These are phyloP conservation scores for Yamadazyma triangularis DNA, from an alignment of 1,139 yeast species.

Conservation along the genomic window DNA sequence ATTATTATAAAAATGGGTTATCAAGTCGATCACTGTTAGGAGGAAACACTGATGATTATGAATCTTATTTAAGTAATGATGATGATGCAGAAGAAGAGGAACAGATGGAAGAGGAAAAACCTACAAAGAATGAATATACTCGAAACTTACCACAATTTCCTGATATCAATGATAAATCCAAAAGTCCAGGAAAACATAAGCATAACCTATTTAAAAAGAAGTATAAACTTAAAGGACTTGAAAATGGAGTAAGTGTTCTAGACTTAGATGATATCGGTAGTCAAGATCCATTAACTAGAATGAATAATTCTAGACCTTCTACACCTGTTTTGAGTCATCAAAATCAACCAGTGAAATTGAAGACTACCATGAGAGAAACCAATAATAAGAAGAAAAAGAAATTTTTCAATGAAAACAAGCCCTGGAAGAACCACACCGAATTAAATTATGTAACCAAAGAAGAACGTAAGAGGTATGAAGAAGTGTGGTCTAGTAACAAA, in stretches of 20 bases:
- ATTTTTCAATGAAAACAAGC: constrained; percentile 79
- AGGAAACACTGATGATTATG: constrained; percentile 6
- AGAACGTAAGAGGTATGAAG: constrained; percentile 86
- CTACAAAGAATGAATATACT: constrained; percentile 6
- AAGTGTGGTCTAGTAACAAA: constrained; percentile 86
- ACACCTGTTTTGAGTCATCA: constrained; percentile 14
- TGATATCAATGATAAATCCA: constrained; percentile 13
- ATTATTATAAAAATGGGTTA: not conserved
- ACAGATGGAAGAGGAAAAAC: constrained; percentile 10
- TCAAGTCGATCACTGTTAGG: constrained; percentile 15
- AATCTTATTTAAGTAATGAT: constrained; percentile 9
- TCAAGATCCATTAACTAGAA: constrained; percentile 10
- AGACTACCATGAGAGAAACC: constrained; percentile 66
- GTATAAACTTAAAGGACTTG: constrained; percentile 14
- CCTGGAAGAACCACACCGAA: constrained; percentile 87
- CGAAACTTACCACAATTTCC: constrained; percentile 26
- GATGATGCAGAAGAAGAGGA: not conserved
- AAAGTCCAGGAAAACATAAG: constrained; percentile 5
- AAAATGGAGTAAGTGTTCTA: constrained; percentile 2
- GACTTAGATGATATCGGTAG: constrained; percentile 11
- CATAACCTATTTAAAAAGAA: constrained; percentile 13
- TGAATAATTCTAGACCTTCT: constrained; percentile 13
- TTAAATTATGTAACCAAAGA: constrained; percentile 56
- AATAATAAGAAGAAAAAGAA: constrained; percentile 36
- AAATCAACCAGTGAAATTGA: constrained; percentile 39